Evolutionary conservation across 768 basidiomycete genomes (phyloP).

Genomic region (Russula griseocarnosa): DNA sequence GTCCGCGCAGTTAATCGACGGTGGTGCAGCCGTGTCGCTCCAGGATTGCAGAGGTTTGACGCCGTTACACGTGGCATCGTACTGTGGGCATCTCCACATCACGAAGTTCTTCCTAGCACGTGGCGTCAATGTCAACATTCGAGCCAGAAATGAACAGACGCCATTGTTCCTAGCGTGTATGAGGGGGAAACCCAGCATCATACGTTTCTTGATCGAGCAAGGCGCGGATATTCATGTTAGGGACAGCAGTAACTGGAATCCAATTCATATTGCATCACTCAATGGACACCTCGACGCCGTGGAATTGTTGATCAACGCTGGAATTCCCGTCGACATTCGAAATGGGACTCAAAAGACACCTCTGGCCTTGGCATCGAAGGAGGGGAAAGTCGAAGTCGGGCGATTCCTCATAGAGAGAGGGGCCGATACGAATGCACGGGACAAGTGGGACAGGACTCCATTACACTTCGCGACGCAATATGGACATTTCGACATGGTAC

Average conservation of each 20-base stretch:
- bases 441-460: not conserved
- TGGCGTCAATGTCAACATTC: not conserved
- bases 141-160: not conserved
- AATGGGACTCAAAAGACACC: not conserved
- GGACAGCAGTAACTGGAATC: not conserved
- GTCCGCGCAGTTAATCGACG: not conserved
- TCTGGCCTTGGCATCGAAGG: not conserved
- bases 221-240: not conserved
- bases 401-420: not conserved
- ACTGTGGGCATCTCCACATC: not conserved
- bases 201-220: not conserved
- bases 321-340: not conserved
- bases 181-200: not conserved
- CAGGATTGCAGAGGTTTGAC: not conserved
- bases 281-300: slow-evolving; percentile 2
- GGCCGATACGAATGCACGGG: not conserved
- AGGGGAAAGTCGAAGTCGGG: not conserved
- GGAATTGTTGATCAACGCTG: not conserved
- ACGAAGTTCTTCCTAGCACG: not conserved
- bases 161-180: not conserved
- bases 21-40: not conserved
- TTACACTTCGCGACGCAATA: not conserved
- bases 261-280: not conserved
- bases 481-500: not conserved
- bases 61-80: not conserved